Percentiles rank a stretch among this genome's conserved stretches.
These are phyloP conservation scores for Cucurbita ficifolia DNA, from an alignment of 306 rosid genomes.

Conservation along the genomic window DNA sequence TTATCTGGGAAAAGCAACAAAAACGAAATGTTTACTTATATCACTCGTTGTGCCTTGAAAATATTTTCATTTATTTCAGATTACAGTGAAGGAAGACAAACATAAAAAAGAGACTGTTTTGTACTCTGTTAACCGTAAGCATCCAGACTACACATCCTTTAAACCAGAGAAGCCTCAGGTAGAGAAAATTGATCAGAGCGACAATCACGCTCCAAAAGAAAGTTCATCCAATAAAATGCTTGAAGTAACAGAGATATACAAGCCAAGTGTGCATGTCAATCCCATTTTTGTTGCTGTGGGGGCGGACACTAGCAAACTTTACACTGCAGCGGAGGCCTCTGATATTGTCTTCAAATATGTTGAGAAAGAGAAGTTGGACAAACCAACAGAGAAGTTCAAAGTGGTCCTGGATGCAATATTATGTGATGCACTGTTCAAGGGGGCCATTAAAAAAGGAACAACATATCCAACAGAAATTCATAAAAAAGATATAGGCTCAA, in stretches of 20 bases:
- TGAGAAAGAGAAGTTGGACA: conserved; percentile 66
- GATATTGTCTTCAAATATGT: conserved; percentile 58
- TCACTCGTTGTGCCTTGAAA: not conserved
- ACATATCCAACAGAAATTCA: conserved; percentile 79
- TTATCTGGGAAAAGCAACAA: not conserved
- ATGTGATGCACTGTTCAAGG: conserved; percentile 81
- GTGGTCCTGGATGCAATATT: conserved; percentile 55
- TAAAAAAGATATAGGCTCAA: conserved; percentile 59
- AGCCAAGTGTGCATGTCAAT: conserved; percentile 74
- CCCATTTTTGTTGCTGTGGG: conserved; percentile 63
- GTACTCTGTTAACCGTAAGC: conserved; percentile 37
- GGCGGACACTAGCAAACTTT: conserved; percentile 49
- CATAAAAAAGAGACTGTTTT: conserved; percentile 62
- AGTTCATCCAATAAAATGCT: conserved; percentile 36
- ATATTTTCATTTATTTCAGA: conserved; percentile 23
- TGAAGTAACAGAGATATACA: conserved; percentile 77
- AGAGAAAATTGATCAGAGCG: conserved; percentile 48
- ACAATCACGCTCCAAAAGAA: conserved; percentile 31
- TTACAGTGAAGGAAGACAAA: conserved; percentile 77
- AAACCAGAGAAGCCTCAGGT: conserved; percentile 70
- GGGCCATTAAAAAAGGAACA: conserved; percentile 75
- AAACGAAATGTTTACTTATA: not conserved
- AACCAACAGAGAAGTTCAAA: conserved; percentile 41
- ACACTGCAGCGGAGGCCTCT: conserved; percentile 60
- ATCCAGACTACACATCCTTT: conserved; percentile 63